Evolutionary conservation across 352 stramenopile species (phyloP).

Genomic region (Globisporangium emineosum): DNA sequence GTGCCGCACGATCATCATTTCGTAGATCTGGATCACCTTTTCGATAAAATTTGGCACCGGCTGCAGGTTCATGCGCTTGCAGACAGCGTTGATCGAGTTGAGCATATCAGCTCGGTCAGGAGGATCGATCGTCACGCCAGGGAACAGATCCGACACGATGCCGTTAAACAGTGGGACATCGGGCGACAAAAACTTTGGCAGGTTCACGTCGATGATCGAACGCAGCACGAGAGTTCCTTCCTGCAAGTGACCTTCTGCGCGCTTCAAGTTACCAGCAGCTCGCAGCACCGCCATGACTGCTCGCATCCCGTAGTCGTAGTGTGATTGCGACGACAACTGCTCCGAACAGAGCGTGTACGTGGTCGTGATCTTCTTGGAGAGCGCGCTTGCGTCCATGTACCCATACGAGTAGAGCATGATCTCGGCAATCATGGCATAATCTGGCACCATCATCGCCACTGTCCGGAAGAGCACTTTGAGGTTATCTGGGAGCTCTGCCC

Average conservation of each 20-base stretch:
- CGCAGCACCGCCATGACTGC: constrained; percentile 94
- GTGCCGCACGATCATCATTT: constrained; percentile 96
- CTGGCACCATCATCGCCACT: constrained; percentile 93
- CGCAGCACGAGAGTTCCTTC: constrained; percentile 89
- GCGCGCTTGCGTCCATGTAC: constrained; percentile 85
- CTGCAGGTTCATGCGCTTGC: constrained; percentile 81
- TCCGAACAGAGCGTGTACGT: constrained; percentile 94
- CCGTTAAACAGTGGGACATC: constrained; percentile 94
- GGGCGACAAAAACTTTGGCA: constrained; percentile 92
- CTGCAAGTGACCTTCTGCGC: constrained; percentile 68
- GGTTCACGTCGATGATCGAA: constrained; percentile 94
- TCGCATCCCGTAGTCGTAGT: constrained; percentile 96
- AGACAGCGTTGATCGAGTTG: constrained; percentile 75
- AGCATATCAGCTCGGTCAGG: constrained; percentile 87
- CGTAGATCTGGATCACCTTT: constrained; percentile 95
- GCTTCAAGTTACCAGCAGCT: constrained; percentile 90
- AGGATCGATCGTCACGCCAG: constrained; percentile 86
- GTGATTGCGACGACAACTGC: constrained; percentile 92
- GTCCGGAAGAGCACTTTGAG: constrained; percentile 91
- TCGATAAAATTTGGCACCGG: constrained; percentile 88
- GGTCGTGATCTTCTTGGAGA: constrained; percentile 94
- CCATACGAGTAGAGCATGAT: constrained; percentile 95
- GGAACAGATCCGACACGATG: constrained; percentile 93
- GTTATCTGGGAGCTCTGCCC: constrained; percentile 90
- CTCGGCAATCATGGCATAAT: constrained; percentile 93